phyloP scores from a whole-genome alignment of 2,329 filamentous ascomycete species.

The Alternaria tenuissima region DNA sequence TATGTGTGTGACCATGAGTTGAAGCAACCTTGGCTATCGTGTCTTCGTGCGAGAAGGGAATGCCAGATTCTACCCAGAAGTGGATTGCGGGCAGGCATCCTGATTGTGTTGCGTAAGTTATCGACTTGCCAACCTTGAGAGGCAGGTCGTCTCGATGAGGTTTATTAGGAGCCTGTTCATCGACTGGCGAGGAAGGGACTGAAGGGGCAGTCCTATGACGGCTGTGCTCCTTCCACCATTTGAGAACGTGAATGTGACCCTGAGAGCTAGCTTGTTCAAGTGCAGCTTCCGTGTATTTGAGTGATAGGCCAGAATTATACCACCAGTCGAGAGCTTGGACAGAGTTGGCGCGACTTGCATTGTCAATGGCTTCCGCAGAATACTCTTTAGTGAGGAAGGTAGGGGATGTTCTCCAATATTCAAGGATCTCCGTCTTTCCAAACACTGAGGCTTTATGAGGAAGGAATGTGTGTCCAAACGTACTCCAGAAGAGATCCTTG shows the following conservation, averaged over 20 bases:
- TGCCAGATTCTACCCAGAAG: constrained; percentile 87
- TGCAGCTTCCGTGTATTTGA: constrained; percentile 86
- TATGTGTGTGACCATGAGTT: constrained; percentile 82
- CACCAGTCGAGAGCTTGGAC: constrained; percentile 91
- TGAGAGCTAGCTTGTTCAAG: constrained; percentile 87
- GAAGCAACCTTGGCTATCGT: constrained; percentile 84
- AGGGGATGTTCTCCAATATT: constrained; percentile 88
- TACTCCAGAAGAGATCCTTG: constrained; percentile 82
- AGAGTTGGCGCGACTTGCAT: constrained; percentile 85
- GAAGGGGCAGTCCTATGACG: constrained; percentile 49
- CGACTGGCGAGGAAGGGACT: constrained; percentile 18
- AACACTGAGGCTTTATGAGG: constrained; percentile 92
- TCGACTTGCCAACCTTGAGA: constrained; percentile 83
- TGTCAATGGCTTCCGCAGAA: constrained; percentile 83
- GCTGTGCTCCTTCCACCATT: constrained; percentile 88
- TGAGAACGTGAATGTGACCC: constrained; percentile 83
- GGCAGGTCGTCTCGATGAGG: constrained; percentile 51
- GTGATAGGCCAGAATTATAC: constrained; percentile 78
- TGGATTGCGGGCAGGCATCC: constrained; percentile 79
- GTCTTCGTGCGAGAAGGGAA: constrained; percentile 81
- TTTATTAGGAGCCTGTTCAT: constrained; percentile 24
- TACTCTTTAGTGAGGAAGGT: constrained; percentile 89
- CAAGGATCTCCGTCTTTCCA: constrained; percentile 81
- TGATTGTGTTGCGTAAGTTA: constrained; percentile 83
- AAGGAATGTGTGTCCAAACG: constrained; percentile 81